A percentile compares a stretch with the other conserved stretches of the same genome.
Evolutionary conservation across 495 filamentous ascomycete species (phyloP).

Genomic region (Podospora comata): DNA sequence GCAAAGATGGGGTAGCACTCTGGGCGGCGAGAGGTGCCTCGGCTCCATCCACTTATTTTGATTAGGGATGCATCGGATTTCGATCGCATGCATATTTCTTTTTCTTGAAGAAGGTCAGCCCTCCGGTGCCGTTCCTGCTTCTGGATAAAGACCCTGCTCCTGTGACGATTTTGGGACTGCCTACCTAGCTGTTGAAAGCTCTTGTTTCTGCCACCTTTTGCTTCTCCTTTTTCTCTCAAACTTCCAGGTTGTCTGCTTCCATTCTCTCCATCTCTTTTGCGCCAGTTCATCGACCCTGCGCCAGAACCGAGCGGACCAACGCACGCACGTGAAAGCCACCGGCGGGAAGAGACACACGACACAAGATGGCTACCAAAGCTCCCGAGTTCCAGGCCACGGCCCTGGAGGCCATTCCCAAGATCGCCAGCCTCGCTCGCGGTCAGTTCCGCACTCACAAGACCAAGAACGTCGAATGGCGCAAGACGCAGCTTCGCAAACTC

Average conservation of each 20-base stretch:
- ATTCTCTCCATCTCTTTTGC: neutral
- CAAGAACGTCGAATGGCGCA: conserved; percentile 73
- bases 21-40: conserved; percentile 1
- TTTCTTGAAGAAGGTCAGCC: neutral
- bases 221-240: neutral
- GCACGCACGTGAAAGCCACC: neutral
- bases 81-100: neutral
- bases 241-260: too few relatives aligned
- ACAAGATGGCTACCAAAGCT: conserved; percentile 42
- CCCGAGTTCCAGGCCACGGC: conserved; percentile 62
- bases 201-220: neutral
- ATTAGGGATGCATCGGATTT: neutral
- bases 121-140: neutral
- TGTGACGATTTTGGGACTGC: neutral
- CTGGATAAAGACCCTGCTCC: neutral
- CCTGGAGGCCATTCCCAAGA: conserved; percentile 60
- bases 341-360: neutral
- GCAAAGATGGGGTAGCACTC: conserved; percentile 1
- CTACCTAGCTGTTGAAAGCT: neutral
- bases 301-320: neutral
- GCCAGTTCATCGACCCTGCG: neutral
- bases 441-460: conserved; percentile 77
- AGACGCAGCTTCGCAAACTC: conserved; percentile 82
- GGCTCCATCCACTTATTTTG: neutral
- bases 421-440: conserved; percentile 54